Percentiles rank a stretch among this genome's conserved stretches.
Evolutionary conservation across 352 stramenopile genomes (phyloP).

Genomic region (Halophytophthora polymorphica): DNA sequence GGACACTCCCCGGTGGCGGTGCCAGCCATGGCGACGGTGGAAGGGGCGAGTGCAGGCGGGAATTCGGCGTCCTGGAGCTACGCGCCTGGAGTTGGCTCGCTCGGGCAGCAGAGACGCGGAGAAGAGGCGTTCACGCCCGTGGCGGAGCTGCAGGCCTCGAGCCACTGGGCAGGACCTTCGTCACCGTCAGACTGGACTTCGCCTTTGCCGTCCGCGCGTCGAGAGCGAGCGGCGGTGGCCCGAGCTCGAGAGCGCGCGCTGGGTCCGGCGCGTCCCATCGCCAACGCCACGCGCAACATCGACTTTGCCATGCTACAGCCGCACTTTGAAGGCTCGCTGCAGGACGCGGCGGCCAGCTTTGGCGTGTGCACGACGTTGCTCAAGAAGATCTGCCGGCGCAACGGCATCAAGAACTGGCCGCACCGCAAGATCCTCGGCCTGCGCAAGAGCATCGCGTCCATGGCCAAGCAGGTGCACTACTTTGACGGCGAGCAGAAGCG

Average conservation of each 20-base stretch:
- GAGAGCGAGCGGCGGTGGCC: neutral
- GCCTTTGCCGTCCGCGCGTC: neutral
- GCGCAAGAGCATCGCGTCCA: constrained; percentile 55
- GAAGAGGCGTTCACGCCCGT: too few species aligned
- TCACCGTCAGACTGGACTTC: too few species aligned
- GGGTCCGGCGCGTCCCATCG: constrained; percentile 27
- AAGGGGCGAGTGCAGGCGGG: too few species aligned
- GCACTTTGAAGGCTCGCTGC: constrained; percentile 56
- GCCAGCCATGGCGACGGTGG: too few species aligned
- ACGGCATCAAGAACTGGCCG: constrained; percentile 61
- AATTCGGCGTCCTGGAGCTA: too few species aligned
- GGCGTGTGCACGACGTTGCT: constrained; percentile 62
- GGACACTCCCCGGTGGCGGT: too few species aligned
- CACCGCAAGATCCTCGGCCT: constrained; percentile 56
- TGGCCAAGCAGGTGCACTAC: constrained; percentile 59
- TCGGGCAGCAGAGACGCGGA: constrained; percentile 2
- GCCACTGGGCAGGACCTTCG: too few species aligned
- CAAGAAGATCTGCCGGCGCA: constrained; percentile 68
- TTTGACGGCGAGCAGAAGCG: constrained; percentile 56
- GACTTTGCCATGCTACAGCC: constrained; percentile 52
- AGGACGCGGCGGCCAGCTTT: constrained; percentile 49
- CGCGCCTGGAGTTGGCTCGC: too few species aligned
- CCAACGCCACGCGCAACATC: constrained; percentile 48
- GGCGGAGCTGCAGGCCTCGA: too few species aligned
- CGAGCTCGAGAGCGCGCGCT: too few species aligned